Conservation (phyloP, 2,329 filamentous ascomycete genomes). For the Neofusicoccum umdonicola region DNA sequence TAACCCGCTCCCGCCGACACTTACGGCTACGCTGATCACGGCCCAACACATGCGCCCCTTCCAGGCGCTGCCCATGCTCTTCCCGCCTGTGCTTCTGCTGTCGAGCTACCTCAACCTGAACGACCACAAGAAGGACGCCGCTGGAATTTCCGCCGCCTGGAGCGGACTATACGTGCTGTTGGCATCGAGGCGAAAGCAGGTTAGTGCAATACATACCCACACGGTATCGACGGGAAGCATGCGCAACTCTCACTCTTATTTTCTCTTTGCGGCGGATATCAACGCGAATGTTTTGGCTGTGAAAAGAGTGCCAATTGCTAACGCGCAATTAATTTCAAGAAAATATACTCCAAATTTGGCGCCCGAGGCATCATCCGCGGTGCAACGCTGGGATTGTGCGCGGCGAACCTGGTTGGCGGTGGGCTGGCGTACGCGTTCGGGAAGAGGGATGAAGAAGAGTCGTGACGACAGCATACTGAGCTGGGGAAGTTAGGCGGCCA, state of each 20-base stretch:
- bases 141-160: slow-evolving; percentile 64
- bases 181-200: slow-evolving; percentile 56
- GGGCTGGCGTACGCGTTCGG: slow-evolving; percentile 54
- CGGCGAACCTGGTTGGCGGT: slow-evolving; percentile 50
- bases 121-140: slow-evolving; percentile 61
- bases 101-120: slow-evolving; percentile 64
- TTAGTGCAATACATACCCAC: slow-evolving; percentile 16
- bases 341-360: slow-evolving; percentile 48
- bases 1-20: slow-evolving; percentile 55
- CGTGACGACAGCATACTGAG: not conserved
- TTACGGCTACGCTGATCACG: slow-evolving; percentile 64
- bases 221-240: too few species aligned
- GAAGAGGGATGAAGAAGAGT: slow-evolving; percentile 34
- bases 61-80: slow-evolving; percentile 64
- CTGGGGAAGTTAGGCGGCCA: not conserved
- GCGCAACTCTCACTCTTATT: not conserved
- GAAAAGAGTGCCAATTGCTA: not conserved
- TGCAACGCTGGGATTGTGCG: slow-evolving; percentile 51
- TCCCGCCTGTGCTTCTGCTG: slow-evolving; percentile 65
- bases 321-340: slow-evolving; percentile 23
- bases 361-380: slow-evolving; percentile 53
- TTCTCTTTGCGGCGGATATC: not conserved
- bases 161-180: slow-evolving; percentile 64
- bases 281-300: not conserved
- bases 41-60: slow-evolving; percentile 67